Evolutionary conservation across 1,284 basidiomycete genomes (phyloP).

Genomic region (Malassezia vespertilionis): DNA sequence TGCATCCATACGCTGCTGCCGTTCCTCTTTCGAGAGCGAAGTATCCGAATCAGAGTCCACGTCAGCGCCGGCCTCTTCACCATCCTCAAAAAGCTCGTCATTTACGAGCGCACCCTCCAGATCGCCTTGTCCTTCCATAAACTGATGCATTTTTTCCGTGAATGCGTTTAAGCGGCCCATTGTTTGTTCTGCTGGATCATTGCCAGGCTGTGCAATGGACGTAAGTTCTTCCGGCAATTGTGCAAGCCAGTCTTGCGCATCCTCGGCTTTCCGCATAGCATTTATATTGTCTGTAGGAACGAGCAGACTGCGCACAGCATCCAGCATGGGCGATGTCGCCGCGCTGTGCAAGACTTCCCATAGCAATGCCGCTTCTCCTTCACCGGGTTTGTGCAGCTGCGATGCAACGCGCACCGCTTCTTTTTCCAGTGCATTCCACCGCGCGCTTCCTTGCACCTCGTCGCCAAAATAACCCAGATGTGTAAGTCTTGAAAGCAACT

Average conservation of each 20-base stretch:
- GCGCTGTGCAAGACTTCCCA: not conserved
- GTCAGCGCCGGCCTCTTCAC: conserved; percentile 23
- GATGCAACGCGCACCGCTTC: conserved; percentile 1
- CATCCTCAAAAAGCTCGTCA: conserved; percentile 24
- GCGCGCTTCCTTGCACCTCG: conserved; percentile 25
- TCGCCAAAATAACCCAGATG: conserved; percentile 34
- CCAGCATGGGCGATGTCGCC: not conserved
- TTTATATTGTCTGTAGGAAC: no score
- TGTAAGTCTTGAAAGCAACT: conserved; percentile 21
- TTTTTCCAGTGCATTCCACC: conserved; percentile 30
- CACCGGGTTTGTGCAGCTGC: not conserved
- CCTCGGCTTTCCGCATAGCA: conserved; percentile 18
- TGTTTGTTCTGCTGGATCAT: conserved; percentile 21
- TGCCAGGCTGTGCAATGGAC: conserved; percentile 6
- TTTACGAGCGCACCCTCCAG: conserved; percentile 32
- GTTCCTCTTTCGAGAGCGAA: not conserved
- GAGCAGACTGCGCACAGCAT: not conserved
- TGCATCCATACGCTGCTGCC: not conserved
- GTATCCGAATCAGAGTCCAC: conserved; percentile 17
- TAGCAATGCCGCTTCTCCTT: not conserved
- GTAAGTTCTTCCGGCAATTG: conserved; percentile 24
- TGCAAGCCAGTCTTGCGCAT: conserved; percentile 32
- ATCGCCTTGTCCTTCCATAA: conserved; percentile 31
- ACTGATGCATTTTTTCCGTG: conserved; percentile 30
- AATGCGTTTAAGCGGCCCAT: conserved; percentile 26